Base-by-base conservation (phyloP, 2,329 filamentous ascomycete genomes). In the Neopestalotiopsis clavispora region DNA sequence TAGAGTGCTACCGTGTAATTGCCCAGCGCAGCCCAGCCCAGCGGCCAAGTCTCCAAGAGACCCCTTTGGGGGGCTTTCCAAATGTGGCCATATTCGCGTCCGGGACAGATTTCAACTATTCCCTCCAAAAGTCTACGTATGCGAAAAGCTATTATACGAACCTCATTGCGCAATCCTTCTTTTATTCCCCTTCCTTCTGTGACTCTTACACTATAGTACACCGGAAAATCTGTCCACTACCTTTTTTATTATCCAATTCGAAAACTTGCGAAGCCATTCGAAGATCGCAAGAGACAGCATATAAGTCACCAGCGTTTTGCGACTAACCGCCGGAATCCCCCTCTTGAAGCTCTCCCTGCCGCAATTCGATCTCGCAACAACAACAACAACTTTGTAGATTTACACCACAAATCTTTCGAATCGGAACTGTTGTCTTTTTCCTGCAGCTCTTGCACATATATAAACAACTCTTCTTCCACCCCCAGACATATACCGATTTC, bases 401-500 rank as follows among this genome's bases (percentile, higher is more conserved):
- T 7, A n/a, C 34, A 38, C 45, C 2, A 52, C 4, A 52, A 23
- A 52, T 52, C 45, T 52, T 38, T 52, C 45, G 3, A 52, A n/a
- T 13, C 14, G 42, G 10, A 52, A 17, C 3, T 17, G 2, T 2
- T 23, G 9, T 17, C 17, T 2, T 23, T 38, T 38, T 38, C 3
- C 10, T 38, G 34, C 34, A 38, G 34, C 34, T 38, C 38, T 17
- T 60, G 23, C 34, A 66, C 30, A 42, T 45, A 61, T 38, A 45
- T 23, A 65, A 14, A 30, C 20, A 17, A 56, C 20, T 9, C 13
- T 9, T 14, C 13, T 23, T n/a, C 28, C 32, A 42, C 34, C 7
- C 14, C 1, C 32, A 60, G 6, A 73, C 40, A 74, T 65, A 66
- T 70, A 74, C 61, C 13, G 73, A 34, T 74, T 66, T 68, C 72